Evolutionary conservation across 176 grass and related monocot species (phyloP).

Genomic region (Carex kokanica): DNA sequence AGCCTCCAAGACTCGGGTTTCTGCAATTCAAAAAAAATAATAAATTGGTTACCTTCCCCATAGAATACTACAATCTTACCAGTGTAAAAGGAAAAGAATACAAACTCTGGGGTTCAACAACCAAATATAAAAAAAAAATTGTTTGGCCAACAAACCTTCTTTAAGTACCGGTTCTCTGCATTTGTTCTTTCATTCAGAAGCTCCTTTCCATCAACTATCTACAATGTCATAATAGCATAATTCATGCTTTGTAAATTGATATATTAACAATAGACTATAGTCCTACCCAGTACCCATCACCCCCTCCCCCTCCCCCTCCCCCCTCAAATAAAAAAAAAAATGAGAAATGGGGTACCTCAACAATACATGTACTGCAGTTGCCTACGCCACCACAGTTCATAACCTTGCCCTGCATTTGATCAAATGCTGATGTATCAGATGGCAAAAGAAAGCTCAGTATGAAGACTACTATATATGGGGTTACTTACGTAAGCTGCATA

Average conservation of each 20-base stretch:
- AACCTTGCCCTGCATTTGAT: constrained; percentile 59
- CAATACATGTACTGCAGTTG: constrained; percentile 92
- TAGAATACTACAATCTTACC: background rate
- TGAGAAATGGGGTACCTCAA: constrained; percentile 48
- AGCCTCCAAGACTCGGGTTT: constrained; percentile 95
- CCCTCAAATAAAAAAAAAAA: background rate
- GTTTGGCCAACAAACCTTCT: constrained; percentile 41
- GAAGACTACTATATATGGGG: background rate
- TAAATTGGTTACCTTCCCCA: background rate
- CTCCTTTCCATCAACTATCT: constrained; percentile 74
- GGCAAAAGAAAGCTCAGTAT: background rate
- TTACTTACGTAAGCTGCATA: constrained; percentile 68
- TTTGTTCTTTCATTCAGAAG: constrained; percentile 73
- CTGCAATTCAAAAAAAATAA: constrained; percentile 26
- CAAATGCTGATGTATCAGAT: background rate
- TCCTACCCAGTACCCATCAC: no score
- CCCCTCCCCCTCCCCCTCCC: background rate
- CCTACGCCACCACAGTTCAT: constrained; percentile 96
- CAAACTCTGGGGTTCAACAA: background rate
- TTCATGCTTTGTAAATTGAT: background rate
- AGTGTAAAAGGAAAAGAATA: background rate
- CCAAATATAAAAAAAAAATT: background rate
- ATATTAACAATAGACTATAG: background rate
- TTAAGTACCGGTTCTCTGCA: constrained; percentile 64
- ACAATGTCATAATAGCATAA: constrained; percentile 6